A percentile compares a stretch with the other conserved stretches of the same genome.
phyloP scores from a whole-genome alignment of 1,284 basidiomycete genomes.

The Laetiporus sulphureus region DNA sequence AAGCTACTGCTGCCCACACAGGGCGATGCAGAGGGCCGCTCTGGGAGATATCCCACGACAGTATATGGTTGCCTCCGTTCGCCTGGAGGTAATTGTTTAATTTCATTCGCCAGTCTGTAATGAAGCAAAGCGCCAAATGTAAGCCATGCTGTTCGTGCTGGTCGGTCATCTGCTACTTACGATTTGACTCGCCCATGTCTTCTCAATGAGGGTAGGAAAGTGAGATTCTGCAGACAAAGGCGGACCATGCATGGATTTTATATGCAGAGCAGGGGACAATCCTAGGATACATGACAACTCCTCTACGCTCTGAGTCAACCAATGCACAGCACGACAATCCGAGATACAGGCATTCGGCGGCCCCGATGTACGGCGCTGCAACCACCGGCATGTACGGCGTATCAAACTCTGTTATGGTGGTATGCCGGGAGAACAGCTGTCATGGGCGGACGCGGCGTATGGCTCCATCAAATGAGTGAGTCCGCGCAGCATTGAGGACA shows the following conservation, averaged over 20 bases:
- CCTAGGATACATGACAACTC: neutral
- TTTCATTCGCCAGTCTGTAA: constrained; percentile 28
- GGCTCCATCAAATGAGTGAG: neutral
- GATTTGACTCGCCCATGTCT: constrained; percentile 4
- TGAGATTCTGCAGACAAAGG: neutral
- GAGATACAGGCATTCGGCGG: constrained; percentile 16
- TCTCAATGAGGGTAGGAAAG: neutral
- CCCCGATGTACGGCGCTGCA: constrained; percentile 10
- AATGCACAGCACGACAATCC: constrained; percentile 16
- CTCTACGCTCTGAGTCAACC: constrained; percentile 17
- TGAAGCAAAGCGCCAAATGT: neutral
- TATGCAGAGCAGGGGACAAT: neutral
- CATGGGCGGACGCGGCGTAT: no score
- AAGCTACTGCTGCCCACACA: constrained; percentile 25
- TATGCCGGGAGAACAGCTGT: neutral
- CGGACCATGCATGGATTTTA: neutral
- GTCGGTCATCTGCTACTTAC: neutral
- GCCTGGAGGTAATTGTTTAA: constrained; percentile 30
- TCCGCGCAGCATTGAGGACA: neutral
- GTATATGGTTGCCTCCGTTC: constrained; percentile 19
- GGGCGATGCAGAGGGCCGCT: constrained; percentile 25
- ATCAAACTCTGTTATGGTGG: neutral
- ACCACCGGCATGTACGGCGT: neutral
- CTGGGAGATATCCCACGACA: constrained; percentile 22
- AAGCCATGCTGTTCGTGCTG: neutral